Percentiles rank a stretch among this genome's conserved stretches.
These are phyloP conservation scores for Populus hybrid DNA, from an alignment of 441 rosid species.

Conservation along the genomic window DNA sequence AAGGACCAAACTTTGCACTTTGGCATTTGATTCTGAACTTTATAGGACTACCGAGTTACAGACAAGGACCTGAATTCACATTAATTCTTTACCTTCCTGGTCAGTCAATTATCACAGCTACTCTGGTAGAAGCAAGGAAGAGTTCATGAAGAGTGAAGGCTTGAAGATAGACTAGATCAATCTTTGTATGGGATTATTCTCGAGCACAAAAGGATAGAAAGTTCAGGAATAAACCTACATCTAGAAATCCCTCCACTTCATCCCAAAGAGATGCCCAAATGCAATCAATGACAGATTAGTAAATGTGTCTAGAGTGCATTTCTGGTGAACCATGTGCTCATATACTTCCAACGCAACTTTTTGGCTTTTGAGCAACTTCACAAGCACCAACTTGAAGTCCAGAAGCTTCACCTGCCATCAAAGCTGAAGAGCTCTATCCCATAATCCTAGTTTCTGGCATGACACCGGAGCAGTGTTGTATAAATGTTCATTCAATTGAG, in stretches of 20 bases:
- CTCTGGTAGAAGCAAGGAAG: neutral
- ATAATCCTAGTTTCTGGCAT: conserved; percentile 73
- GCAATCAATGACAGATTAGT: conserved; percentile 63
- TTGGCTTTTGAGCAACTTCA: conserved; percentile 64
- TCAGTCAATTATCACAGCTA: neutral
- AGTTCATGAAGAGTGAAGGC: neutral
- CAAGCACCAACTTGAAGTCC: conserved; percentile 54
- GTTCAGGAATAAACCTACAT: conserved; percentile 36
- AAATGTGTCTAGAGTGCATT: conserved; percentile 56
- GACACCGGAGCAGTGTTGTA: conserved; percentile 63
- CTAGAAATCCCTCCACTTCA: conserved; percentile 58
- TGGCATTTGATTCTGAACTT: neutral
- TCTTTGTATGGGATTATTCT: neutral
- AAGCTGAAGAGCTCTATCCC: conserved; percentile 79
- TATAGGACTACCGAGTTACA: neutral
- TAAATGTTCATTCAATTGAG: conserved; percentile 45
- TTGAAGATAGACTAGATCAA: neutral
- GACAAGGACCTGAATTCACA: neutral
- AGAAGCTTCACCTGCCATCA: conserved; percentile 64
- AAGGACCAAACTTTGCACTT: neutral
- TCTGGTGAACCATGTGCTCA: conserved; percentile 56
- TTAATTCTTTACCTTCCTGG: neutral
- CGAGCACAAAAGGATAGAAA: neutral
- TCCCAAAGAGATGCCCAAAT: conserved; percentile 82
- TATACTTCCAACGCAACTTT: conserved; percentile 66